Percentiles rank a stretch among this genome's conserved stretches.
Conservation (phyloP, 257 asterid species). For the Lavandula angustifolia region DNA sequence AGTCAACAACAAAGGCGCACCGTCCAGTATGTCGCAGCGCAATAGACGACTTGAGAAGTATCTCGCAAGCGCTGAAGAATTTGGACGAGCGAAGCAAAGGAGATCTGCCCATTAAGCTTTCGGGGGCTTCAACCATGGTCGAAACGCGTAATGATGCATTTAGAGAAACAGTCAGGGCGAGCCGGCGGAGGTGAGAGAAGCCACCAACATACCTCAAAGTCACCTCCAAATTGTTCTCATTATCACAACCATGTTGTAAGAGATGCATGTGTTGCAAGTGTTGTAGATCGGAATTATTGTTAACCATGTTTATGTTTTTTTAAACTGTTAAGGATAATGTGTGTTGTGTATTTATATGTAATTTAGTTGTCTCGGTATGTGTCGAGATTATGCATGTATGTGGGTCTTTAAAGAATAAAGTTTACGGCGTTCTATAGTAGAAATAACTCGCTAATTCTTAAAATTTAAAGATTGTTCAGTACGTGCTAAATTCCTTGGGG, state of each 20-base stretch:
- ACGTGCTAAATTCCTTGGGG: too few relatives aligned
- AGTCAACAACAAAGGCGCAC: neutral
- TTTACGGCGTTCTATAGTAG: too few relatives aligned
- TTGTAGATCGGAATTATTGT: too few relatives aligned
- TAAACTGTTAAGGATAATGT: too few relatives aligned
- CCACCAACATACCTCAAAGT: neutral
- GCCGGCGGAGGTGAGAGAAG: conserved; percentile 6
- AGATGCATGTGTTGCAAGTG: too few relatives aligned
- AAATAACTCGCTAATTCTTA: too few relatives aligned
- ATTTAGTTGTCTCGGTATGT: too few relatives aligned
- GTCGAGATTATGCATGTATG: too few relatives aligned
- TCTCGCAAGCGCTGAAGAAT: neutral
- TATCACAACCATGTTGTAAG: neutral
- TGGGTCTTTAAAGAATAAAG: too few relatives aligned
- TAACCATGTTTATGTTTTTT: too few relatives aligned
- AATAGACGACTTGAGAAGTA: neutral
- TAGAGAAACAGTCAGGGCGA: neutral
- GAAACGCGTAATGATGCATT: neutral
- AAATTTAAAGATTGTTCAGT: too few relatives aligned
- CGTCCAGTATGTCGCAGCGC: conserved; percentile 1
- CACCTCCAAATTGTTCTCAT: neutral
- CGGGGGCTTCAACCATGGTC: neutral
- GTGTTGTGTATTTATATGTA: too few relatives aligned
- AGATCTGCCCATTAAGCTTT: neutral
- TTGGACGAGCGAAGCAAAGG: neutral